A percentile compares a stretch with the other conserved stretches of the same genome.
phyloP scores from a whole-genome alignment of 352 stramenopile species.

The Poterioochromonas sp. region DNA sequence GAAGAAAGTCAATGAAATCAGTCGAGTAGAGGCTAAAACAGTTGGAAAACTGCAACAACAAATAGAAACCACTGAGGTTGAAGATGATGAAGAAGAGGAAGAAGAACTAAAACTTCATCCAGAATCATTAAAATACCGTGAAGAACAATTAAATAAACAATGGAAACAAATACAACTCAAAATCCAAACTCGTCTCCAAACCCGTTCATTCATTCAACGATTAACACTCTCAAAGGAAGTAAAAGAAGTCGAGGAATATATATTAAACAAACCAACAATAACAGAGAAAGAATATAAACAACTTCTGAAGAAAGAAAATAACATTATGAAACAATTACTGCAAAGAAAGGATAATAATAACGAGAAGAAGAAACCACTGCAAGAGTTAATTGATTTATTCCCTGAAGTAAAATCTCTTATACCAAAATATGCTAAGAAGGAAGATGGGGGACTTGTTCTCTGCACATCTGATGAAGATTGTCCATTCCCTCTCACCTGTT shows the following conservation, averaged over 20 bases:
- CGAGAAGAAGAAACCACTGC: slow-evolving; percentile 17
- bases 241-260: no score
- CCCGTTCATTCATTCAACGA: no score
- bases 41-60: no score
- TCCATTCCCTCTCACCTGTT: slow-evolving; percentile 9
- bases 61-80: no score
- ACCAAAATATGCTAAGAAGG: neutral
- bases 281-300: neutral
- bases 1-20: neutral
- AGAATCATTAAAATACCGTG: neutral
- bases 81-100: neutral
- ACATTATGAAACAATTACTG: no score
- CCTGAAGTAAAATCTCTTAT: slow-evolving; percentile 22
- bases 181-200: neutral
- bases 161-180: neutral
- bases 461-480: slow-evolving; percentile 10
- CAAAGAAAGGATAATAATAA: neutral
- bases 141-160: no score
- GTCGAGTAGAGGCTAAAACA: no score
- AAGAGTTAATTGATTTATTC: slow-evolving; percentile 29
- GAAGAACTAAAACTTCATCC: neutral
- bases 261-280: neutral
- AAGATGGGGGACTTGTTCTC: neutral
- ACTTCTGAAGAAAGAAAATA: slow-evolving; percentile 26
- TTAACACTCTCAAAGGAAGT: no score